phyloP scores from a whole-genome alignment of 805 yeast genomes.

The Starmera quercuum region DNA sequence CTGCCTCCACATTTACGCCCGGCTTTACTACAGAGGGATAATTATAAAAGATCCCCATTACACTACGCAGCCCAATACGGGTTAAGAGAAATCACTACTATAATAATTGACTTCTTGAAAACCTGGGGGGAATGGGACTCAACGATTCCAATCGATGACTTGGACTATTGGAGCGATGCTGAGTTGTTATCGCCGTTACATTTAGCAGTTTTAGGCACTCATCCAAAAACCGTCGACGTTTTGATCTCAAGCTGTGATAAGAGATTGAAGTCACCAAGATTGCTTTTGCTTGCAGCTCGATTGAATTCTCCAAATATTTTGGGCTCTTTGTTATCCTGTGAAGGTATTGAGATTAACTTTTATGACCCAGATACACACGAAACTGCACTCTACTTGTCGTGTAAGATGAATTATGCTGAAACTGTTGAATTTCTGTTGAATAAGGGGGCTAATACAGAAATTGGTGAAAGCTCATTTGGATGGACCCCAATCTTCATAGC shows the following conservation, averaged over 20 bases:
- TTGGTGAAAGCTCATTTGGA: slow-evolving; percentile 71
- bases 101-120: slow-evolving; percentile 47
- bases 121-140: slow-evolving; percentile 54
- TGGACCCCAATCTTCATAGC: slow-evolving; percentile 95
- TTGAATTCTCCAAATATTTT: slow-evolving; percentile 54
- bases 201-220: slow-evolving; percentile 73
- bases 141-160: slow-evolving; percentile 46
- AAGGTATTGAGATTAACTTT: slow-evolving; percentile 59
- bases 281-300: slow-evolving; percentile 54
- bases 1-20: slow-evolving; percentile 47
- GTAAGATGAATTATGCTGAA: slow-evolving; percentile 49
- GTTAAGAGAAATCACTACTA: slow-evolving; percentile 49
- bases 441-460: slow-evolving; percentile 63
- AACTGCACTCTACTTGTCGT: slow-evolving; percentile 77
- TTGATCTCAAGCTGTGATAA: slow-evolving; percentile 40
- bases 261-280: slow-evolving; percentile 41
- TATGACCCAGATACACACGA: slow-evolving; percentile 57
- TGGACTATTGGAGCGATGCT: slow-evolving; percentile 55
- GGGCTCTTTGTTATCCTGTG: slow-evolving; percentile 40
- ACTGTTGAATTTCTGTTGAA: slow-evolving; percentile 49
- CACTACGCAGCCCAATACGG: slow-evolving; percentile 91
- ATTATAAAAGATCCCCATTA: slow-evolving; percentile 73
- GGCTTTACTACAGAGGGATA: slow-evolving; percentile 60
- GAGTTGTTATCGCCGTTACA: slow-evolving; percentile 80
- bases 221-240: slow-evolving; percentile 64